Evolutionary conservation across 208 protist genomes (phyloP).

Genomic region (Leishmania mexicana): DNA sequence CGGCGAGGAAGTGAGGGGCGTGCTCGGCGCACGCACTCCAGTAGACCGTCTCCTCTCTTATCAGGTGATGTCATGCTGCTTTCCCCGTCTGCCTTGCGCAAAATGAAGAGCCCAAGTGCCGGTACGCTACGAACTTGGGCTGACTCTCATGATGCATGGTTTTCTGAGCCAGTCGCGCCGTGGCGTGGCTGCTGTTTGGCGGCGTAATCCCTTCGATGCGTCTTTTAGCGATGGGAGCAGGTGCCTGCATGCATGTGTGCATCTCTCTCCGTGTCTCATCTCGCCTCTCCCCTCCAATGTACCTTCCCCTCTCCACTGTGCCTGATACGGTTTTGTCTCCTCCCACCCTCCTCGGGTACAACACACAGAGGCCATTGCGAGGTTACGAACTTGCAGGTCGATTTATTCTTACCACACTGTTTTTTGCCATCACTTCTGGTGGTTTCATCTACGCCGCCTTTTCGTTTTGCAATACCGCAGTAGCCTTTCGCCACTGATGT

Average conservation of each 20-base stretch:
- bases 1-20: too few relatives aligned
- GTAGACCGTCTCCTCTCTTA: neutral
- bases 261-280: neutral
- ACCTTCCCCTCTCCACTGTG: slow-evolving; percentile 7
- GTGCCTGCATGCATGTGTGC: neutral
- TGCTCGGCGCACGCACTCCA: neutral
- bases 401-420: neutral
- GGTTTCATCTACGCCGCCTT: slow-evolving; percentile 1
- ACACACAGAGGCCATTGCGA: neutral
- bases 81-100: neutral
- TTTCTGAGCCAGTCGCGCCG: neutral
- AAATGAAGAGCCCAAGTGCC: neutral
- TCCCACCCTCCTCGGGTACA: neutral
- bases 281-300: neutral
- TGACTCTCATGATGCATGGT: neutral
- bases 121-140: neutral
- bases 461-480: neutral
- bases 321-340: neutral
- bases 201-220: neutral
- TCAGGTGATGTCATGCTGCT: neutral
- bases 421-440: neutral
- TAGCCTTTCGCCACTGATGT: slow-evolving; percentile 28
- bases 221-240: neutral
- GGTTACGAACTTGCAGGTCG: neutral
- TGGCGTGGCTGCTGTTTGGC: neutral